A percentile compares a stretch with the other conserved stretches of the same genome.
phyloP scores from a whole-genome alignment of 2,329 filamentous ascomycete genomes.

The Lecanosticta acicola region DNA sequence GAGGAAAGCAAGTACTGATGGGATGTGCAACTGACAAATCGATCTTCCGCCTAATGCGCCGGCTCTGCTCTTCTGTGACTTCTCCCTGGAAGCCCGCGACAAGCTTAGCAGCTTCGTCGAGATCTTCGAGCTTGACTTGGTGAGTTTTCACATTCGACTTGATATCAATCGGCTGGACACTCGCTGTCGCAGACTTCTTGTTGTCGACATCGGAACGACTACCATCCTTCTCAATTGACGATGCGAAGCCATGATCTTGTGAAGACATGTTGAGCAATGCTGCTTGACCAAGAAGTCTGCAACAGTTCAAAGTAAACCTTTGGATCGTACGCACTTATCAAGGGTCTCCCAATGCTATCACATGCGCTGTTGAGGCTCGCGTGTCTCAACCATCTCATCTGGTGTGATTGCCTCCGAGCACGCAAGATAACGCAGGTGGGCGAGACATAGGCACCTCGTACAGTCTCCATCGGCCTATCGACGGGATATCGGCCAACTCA shows the following conservation, averaged over 20 bases:
- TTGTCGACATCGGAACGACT: background rate
- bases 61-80: slow-evolving; percentile 8
- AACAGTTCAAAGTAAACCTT: too few species aligned
- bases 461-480: too few species aligned
- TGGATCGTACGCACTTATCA: too few species aligned
- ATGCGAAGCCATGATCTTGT: background rate
- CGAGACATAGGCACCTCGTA: too few species aligned
- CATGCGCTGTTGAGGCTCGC: background rate
- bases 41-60: slow-evolving; percentile 9
- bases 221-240: background rate
- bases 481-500: too few species aligned
- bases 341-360: too few species aligned
- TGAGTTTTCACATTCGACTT: slow-evolving; percentile 5
- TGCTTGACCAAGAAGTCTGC: too few species aligned
- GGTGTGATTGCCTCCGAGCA: background rate
- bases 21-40: background rate
- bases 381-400: background rate
- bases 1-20: background rate
- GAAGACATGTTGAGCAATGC: too few species aligned
- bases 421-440: background rate
- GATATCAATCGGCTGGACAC: background rate
- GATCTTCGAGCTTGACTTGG: slow-evolving; percentile 8
- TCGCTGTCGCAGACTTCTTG: background rate
- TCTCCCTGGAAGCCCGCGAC: slow-evolving; percentile 5
- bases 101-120: slow-evolving; percentile 7